Conservation (phyloP, 2,329 filamentous ascomycete species). For the Fusarium sp. region DNA sequence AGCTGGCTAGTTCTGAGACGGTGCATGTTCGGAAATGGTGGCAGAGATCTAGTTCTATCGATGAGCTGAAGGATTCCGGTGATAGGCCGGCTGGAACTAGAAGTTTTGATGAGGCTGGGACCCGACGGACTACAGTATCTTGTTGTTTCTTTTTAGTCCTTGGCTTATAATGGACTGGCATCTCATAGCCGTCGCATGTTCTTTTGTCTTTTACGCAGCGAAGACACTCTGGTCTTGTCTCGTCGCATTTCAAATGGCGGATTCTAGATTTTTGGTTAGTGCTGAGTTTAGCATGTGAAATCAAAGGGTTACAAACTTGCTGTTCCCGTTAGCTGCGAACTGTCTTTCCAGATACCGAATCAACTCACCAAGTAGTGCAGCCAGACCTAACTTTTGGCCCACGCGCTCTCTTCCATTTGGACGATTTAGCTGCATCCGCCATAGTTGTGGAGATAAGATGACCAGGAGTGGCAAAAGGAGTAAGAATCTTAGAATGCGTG, state of each 20-base stretch:
- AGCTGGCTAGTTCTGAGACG: neutral
- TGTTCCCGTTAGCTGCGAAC: neutral
- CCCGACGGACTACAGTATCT: neutral
- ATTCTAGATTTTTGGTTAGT: slow-evolving; percentile 6
- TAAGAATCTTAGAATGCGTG: too few relatives aligned
- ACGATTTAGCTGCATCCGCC: neutral
- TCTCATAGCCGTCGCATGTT: slow-evolving; percentile 16
- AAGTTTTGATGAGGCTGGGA: neutral
- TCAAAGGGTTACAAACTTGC: neutral
- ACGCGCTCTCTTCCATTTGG: slow-evolving; percentile 12
- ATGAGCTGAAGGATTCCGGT: neutral
- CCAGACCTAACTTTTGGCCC: slow-evolving; percentile 25
- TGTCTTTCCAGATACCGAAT: too few relatives aligned
- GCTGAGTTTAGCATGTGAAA: rapidly evolving
- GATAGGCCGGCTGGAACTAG: slow-evolving; percentile 4
- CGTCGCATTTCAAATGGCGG: slow-evolving; percentile 29
- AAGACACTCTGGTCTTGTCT: slow-evolving; percentile 17
- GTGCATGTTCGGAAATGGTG: slow-evolving; percentile 23
- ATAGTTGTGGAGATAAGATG: neutral
- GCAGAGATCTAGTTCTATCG: slow-evolving; percentile 4
- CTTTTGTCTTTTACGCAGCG: slow-evolving; percentile 20
- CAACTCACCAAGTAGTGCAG: slow-evolving; percentile 21
- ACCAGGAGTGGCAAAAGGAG: too few relatives aligned
- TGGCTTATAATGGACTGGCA: neutral
- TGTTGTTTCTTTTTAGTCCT: slow-evolving; percentile 3